Conservation (phyloP, 1,139 yeast species). For the Blastobotrys aristatus region DNA sequence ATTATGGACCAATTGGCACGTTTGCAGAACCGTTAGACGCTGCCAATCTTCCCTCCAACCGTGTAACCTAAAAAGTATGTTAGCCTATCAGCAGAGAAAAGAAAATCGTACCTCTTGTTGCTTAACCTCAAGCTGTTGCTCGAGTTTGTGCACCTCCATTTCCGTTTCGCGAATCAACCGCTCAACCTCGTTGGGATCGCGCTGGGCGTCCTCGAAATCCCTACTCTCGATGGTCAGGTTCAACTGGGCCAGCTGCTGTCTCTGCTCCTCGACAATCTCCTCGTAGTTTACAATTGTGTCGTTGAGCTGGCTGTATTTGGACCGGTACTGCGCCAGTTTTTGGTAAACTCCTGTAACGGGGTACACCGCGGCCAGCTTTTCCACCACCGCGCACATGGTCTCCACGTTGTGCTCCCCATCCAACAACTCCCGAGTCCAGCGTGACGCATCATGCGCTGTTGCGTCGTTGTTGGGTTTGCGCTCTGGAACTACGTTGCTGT, state of each 20-base stretch:
- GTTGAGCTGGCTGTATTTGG: conserved; percentile 24
- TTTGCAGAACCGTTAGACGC: conserved; percentile 21
- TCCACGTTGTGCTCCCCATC: conserved; percentile 29
- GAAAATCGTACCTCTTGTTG: conserved; percentile 11
- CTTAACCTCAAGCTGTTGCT: conserved; percentile 23
- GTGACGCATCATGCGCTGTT: neutral
- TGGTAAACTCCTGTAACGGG: conserved; percentile 32
- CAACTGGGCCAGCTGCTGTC: conserved; percentile 22
- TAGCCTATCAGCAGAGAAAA: neutral
- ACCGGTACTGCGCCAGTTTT: conserved; percentile 24
- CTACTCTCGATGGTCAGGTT: conserved; percentile 19
- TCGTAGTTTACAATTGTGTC: conserved; percentile 31
- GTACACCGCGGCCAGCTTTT: conserved; percentile 29
- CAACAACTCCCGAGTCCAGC: conserved; percentile 3
- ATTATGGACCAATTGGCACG: conserved; percentile 31
- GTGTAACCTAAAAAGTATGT: conserved; percentile 7
- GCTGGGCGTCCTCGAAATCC: conserved; percentile 15
- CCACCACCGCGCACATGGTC: conserved; percentile 31
- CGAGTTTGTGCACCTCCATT: conserved; percentile 29
- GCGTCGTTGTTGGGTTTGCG: conserved; percentile 11
- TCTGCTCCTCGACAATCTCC: conserved; percentile 33
- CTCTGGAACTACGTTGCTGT: conserved; percentile 17
- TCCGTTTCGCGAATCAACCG: conserved; percentile 30
- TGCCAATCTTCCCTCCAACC: conserved; percentile 11
- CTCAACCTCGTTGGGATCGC: conserved; percentile 16